These are phyloP conservation scores for Fusarium musae DNA, from an alignment of 2,329 filamentous ascomycete genomes.

Conservation along the genomic window DNA sequence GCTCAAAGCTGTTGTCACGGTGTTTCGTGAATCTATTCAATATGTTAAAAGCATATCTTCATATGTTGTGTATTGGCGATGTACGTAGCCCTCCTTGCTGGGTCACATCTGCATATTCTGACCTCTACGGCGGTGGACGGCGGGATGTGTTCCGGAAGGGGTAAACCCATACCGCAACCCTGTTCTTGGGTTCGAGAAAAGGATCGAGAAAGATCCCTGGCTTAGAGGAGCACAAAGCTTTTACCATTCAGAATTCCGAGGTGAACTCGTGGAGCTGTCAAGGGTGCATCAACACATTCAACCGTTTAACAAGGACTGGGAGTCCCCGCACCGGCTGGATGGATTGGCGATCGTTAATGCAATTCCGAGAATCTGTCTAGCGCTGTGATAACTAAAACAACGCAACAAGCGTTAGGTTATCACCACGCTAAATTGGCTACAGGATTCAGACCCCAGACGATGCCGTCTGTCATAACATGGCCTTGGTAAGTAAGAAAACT, in stretches of 20 bases:
- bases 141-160: slow-evolving; percentile 23
- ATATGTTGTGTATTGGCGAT: not conserved
- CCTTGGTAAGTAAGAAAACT: not conserved
- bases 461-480: slow-evolving; percentile 10
- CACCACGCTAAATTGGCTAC: slow-evolving; percentile 39
- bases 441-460: slow-evolving; percentile 25
- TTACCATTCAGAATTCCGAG: not conserved
- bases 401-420: slow-evolving; percentile 37
- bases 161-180: slow-evolving; percentile 14
- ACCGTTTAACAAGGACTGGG: slow-evolving; percentile 24
- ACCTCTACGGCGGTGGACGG: slow-evolving; percentile 11
- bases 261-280: slow-evolving; percentile 33
- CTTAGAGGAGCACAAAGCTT: slow-evolving; percentile 28
- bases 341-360: slow-evolving; percentile 38
- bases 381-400: slow-evolving; percentile 44
- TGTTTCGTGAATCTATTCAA: not conserved
- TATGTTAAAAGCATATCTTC: not conserved
- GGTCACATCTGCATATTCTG: slow-evolving; percentile 6
- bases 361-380: slow-evolving; percentile 46
- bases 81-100: slow-evolving; percentile 2
- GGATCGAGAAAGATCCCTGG: slow-evolving; percentile 34
- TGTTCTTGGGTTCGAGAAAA: slow-evolving; percentile 19
- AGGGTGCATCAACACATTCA: slow-evolving; percentile 11
- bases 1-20: not conserved
- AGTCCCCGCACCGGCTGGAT: slow-evolving; percentile 38